These are phyloP conservation scores for Wickerhamiella allomyrinae DNA, from an alignment of 805 yeast genomes.

Conservation along the genomic window DNA sequence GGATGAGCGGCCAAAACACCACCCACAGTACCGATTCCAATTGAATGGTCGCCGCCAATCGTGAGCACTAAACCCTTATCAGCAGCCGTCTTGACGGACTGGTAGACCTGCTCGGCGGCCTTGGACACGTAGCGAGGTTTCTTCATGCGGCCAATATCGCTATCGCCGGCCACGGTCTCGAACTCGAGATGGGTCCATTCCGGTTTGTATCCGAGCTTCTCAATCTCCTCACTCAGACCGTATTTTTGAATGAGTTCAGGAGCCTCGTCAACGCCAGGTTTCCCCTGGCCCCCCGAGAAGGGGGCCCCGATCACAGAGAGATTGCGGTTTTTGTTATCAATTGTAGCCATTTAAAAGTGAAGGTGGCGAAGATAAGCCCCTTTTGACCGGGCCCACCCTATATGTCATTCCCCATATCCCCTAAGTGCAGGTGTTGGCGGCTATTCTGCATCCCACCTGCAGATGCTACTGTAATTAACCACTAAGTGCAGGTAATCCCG, in stretches of 20 bases:
- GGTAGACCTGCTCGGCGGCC: conserved; percentile 49
- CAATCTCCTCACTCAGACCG: conserved; percentile 52
- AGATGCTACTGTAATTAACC: not conserved
- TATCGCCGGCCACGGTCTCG: conserved; percentile 29
- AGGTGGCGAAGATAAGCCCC: not conserved
- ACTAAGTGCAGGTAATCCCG: conserved; percentile 6
- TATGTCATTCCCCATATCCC: conserved; percentile 4
- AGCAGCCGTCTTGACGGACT: conserved; percentile 42
- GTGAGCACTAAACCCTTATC: conserved; percentile 54
- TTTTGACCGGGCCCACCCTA: not conserved
- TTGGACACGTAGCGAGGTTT: conserved; percentile 66
- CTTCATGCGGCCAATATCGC: conserved; percentile 44
- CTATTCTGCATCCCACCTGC: not conserved
- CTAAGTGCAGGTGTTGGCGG: conserved; percentile 4
- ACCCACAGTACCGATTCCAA: conserved; percentile 83
- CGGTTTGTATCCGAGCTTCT: conserved; percentile 60
- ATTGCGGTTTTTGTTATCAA: conserved; percentile 2
- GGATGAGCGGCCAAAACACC: conserved; percentile 71
- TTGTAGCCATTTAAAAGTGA: not conserved
- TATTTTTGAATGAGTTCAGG: conserved; percentile 66
- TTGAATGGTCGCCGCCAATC: conserved; percentile 93
- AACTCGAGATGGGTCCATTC: conserved; percentile 27
- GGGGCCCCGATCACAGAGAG: conserved; percentile 61
- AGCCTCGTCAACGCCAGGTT: conserved; percentile 85
- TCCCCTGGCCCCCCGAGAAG: conserved; percentile 91